phyloP scores from a whole-genome alignment of 2,329 filamentous ascomycete genomes.

The Aspergillus phoenicis region DNA sequence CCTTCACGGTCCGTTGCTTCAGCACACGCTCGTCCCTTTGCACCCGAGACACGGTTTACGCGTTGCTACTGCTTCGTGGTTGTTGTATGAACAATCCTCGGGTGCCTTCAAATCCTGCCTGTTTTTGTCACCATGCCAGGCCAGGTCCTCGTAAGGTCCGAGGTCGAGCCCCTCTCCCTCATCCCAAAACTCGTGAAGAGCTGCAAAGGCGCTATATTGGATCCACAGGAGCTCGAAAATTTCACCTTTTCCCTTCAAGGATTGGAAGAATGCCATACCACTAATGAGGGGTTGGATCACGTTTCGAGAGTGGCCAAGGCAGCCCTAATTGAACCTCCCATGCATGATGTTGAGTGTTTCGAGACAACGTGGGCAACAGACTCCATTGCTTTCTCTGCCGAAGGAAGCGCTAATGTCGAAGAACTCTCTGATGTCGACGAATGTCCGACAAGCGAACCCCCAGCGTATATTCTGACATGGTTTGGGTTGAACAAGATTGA shows the following conservation, averaged over 20 bases:
- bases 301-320: not conserved
- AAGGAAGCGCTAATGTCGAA: too few relatives aligned
- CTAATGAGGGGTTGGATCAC: conserved; percentile 2
- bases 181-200: conserved; percentile 26
- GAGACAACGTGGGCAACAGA: not conserved
- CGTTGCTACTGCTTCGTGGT: not conserved
- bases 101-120: not conserved
- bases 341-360: not conserved
- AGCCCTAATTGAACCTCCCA: not conserved
- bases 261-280: not conserved
- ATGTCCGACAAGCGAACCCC: not conserved
- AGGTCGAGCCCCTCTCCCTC: conserved; percentile 5
- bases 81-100: not conserved
- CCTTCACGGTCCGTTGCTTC: not conserved
- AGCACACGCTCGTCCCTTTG: not conserved
- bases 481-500: conserved; percentile 35
- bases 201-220: conserved; percentile 14
- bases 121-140: not conserved
- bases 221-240: conserved; percentile 8
- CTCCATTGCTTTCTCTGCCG: too few relatives aligned
- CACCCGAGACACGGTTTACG: not conserved
- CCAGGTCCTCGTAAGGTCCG: not conserved
- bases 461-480: conserved; percentile 24
- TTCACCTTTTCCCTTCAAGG: not conserved
- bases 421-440: not conserved